These are phyloP conservation scores for Didymella arachidicola DNA, from an alignment of 2,329 filamentous ascomycete genomes.

Conservation along the genomic window DNA sequence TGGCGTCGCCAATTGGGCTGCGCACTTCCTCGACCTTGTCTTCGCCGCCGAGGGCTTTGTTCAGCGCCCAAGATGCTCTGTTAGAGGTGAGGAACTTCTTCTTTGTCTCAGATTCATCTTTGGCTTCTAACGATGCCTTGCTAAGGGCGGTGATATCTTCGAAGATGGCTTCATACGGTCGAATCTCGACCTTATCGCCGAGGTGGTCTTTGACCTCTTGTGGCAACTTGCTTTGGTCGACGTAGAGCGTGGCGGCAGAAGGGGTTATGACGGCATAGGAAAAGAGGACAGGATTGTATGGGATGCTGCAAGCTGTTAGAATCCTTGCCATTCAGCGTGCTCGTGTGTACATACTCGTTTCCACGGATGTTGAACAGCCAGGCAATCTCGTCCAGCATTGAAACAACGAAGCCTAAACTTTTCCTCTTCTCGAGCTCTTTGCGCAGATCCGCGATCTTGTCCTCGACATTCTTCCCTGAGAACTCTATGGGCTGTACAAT, in stretches of 20 bases:
- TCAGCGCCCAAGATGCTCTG: constrained; percentile 91
- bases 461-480: constrained; percentile 80
- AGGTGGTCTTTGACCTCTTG: constrained; percentile 75
- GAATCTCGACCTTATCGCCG: constrained; percentile 72
- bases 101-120: constrained; percentile 44
- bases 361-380: constrained; percentile 99
- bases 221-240: constrained; percentile 80
- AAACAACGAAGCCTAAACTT: constrained; percentile 84
- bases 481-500: constrained; percentile 75
- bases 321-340: too few species aligned
- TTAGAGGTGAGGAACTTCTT: constrained; percentile 85
- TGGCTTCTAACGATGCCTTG: constrained; percentile 48
- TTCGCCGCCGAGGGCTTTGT: constrained; percentile 83
- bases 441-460: constrained; percentile 86
- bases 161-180: constrained; percentile 85
- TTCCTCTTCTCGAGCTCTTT: constrained; percentile 93
- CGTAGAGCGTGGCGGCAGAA: constrained; percentile 77
- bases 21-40: constrained; percentile 83
- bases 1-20: constrained; percentile 87
- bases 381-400: constrained; percentile 94
- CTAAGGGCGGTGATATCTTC: constrained; percentile 74
- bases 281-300: constrained; percentile 98
- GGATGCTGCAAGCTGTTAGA: constrained; percentile 65
- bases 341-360: constrained; percentile 67
- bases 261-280: constrained; percentile 91